A percentile compares a stretch with the other conserved stretches of the same genome.
Evolutionary conservation across 257 asterid genomes (phyloP).

Genomic region (Solanum pennellii): DNA sequence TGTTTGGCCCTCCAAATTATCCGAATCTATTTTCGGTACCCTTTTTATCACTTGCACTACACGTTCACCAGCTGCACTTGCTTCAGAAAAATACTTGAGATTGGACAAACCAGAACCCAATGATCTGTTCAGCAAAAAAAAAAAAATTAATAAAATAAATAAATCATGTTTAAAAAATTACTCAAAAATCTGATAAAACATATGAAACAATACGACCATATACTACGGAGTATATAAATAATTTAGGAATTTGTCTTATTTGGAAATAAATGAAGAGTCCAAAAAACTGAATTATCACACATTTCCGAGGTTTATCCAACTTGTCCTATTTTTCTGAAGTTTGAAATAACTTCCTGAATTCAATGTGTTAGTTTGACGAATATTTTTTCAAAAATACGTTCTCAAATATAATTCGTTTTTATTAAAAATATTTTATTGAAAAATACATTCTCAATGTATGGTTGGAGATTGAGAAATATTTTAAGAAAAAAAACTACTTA

Average conservation of each 20-base stretch:
- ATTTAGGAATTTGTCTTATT: not conserved
- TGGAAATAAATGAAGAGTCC: not conserved
- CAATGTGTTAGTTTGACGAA: not conserved
- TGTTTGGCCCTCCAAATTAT: conserved; percentile 49
- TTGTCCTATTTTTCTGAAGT: not conserved
- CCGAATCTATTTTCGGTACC: conserved; percentile 72
- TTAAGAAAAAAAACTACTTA: too few species aligned
- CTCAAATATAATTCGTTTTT: not conserved
- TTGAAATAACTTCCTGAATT: not conserved
- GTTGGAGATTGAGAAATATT: not conserved
- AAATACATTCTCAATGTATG: not conserved
- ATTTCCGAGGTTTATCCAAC: not conserved
- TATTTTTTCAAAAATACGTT: not conserved
- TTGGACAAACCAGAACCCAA: conserved; percentile 77
- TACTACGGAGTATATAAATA: not conserved
- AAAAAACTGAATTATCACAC: not conserved
- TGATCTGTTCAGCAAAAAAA: conserved; percentile 27
- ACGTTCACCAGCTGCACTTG: conserved; percentile 68
- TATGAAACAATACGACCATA: not conserved
- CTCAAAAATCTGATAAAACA: not conserved
- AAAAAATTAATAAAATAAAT: too few species aligned
- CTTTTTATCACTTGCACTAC: conserved; percentile 51
- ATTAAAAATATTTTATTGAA: not conserved
- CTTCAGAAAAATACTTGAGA: conserved; percentile 64
- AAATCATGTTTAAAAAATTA: not conserved